Base-by-base conservation (phyloP, 495 filamentous ascomycete species). In the Podospora fimiseda region DNA sequence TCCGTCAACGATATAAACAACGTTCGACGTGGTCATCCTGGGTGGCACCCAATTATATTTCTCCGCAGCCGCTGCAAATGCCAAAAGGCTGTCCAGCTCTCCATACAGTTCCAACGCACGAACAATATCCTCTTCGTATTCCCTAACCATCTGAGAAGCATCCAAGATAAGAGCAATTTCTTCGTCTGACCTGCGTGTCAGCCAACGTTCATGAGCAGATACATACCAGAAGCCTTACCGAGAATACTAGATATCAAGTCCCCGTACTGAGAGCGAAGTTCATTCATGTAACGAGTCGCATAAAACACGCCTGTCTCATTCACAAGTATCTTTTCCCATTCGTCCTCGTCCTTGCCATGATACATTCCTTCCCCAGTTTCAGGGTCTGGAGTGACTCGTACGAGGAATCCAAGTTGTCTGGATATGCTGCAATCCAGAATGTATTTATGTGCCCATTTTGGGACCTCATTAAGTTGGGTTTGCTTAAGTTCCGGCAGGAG, bases 81-180 rank as follows among this genome's bases (percentile, higher is more conserved):
- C 90, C 48, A 92, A 72, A 19, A 95, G 71, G 63, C 90, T 92
- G 61, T 97, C 92, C 30, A 98, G 79, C 58, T 97, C 89, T 16
- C 90, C 91, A 62, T 87, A 87, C 9, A 91, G 67, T 58, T 88
- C 83, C 1, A 89, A 93, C 19, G 84, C 82, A 7, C 70, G 59
- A 5, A 80, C 73, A 3, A 97, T 78, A 8, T 82, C 63, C 14
- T 77, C 72, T 64, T 92, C 87, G 56, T 87, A 83, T 51, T 82
- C 74, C 3, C 95, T 73, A 22, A 96, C 77, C 50, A 71, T 72
- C 23, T 88, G 81, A 1, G 88, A 82, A 24, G 97, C 77, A 13
- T 84, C 76, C 66, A 95, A 84, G 3, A 92, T 79, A 20, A 98
- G 85, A 59, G 95, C 88, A 49, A 97, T 94, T 60, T 97, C 93